Base-by-base conservation (phyloP, 148 eudicot genomes). In the Rhododendron henanense region DNA sequence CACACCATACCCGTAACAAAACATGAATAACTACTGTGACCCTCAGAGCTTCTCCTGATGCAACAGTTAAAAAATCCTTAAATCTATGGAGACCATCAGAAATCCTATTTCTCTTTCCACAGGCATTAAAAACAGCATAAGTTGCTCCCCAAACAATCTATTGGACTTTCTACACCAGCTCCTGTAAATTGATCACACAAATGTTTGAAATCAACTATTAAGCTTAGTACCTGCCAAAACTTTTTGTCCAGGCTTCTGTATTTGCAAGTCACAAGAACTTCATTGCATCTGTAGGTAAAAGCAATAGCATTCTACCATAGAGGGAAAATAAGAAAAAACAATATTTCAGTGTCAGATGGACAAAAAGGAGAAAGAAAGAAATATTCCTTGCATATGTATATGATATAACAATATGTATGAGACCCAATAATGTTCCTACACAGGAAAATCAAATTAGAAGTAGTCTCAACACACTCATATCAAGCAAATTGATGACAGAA, bases 161-260 rank as follows among this genome's bases (percentile, higher is more conserved):
- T 45, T 79, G 45, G 35, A 51, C 39, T 19, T 2, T n/a, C 16
- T 10, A 63, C 33, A 37, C 35, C 33, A 81, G 10, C 23, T 55
- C 37, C 80, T 41, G 45, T 35, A 77, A 77, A 18, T 44, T 13
- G 80, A 77, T 77, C 28, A 41, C 19, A 79, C 16, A 0, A 2
- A 19, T 78, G 13, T 19, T 44, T 4, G 23, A 21, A 15, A 28
- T 15, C 16, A 79, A 79, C 0, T 37, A 11, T 2, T 67, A 35
- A 47, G 55, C 59, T 16, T 31, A 23, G 78, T 88, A 92, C 94
- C 92, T 92, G 94, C 94, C 94, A 92, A 79, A 92, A 92, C 79
- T 76, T 92, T 83, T 90, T 91, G 8, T 79, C 78, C 16, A 90
- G 19, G 59, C 85, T 87, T 44, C 94, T 85, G 75, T 89, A 92